Evolutionary conservation across 495 filamentous ascomycete species (phyloP).

Genomic region (Umbilicaria muhlenbergii): DNA sequence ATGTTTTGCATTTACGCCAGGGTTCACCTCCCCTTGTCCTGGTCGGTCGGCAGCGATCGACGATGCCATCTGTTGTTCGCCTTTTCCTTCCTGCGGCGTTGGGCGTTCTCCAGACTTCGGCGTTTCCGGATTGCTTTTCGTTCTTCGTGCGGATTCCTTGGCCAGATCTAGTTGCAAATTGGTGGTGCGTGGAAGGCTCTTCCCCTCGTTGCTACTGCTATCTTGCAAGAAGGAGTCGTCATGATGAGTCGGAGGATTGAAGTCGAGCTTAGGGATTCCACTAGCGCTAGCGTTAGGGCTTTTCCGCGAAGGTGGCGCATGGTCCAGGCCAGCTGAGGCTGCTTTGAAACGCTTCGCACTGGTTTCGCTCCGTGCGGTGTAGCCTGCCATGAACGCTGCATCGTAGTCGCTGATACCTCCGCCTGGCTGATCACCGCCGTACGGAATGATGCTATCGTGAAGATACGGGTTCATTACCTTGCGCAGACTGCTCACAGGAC

Average conservation of each 20-base stretch:
- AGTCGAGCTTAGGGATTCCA: neutral
- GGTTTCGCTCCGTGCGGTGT: neutral
- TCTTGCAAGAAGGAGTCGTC: conserved; percentile 36
- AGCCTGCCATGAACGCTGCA: conserved; percentile 5
- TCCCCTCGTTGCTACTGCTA: conserved; percentile 33
- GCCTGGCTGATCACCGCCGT: conserved; percentile 11
- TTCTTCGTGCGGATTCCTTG: too few relatives aligned
- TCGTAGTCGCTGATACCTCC: neutral
- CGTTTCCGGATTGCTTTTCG: too few relatives aligned
- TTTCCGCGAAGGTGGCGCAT: too few relatives aligned
- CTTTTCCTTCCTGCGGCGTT: too few relatives aligned
- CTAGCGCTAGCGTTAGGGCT: neutral
- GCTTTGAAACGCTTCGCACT: too few relatives aligned
- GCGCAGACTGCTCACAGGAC: conserved; percentile 77
- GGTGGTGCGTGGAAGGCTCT: neutral
- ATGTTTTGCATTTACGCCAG: neutral
- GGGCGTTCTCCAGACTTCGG: too few relatives aligned
- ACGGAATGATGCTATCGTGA: conserved; percentile 10
- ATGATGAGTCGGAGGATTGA: conserved; percentile 4
- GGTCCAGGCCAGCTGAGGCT: too few relatives aligned
- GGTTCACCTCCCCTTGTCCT: neutral
- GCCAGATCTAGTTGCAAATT: neutral
- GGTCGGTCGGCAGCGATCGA: neutral
- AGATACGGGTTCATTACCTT: conserved; percentile 86
- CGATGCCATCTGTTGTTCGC: too few relatives aligned